Percentiles rank a stretch among this genome's conserved stretches.
phyloP scores from a whole-genome alignment of 2,329 filamentous ascomycete genomes.

The Trichophaea hybrida region DNA sequence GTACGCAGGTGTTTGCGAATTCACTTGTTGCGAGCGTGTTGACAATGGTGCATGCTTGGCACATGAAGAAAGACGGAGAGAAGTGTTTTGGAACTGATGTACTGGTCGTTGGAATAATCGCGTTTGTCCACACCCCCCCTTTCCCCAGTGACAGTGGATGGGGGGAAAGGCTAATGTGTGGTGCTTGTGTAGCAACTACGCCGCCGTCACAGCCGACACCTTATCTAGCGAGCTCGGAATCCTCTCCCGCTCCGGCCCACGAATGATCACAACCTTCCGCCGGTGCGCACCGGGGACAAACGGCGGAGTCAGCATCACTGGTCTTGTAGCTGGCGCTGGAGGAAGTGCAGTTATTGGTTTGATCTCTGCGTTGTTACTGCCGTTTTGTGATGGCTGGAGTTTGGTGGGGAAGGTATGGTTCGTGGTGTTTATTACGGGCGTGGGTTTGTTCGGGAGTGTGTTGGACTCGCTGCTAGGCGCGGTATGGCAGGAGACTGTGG shows the following conservation, averaged over 20 bases:
- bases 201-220: conserved; percentile 80
- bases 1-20: conserved; percentile 57
- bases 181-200: conserved; percentile 46
- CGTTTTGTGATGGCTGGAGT: conserved; percentile 42
- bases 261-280: conserved; percentile 69
- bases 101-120: conserved; percentile 44
- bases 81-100: conserved; percentile 11
- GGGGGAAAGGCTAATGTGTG: background rate
- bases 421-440: conserved; percentile 43
- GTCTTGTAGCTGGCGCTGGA: conserved; percentile 56
- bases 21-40: conserved; percentile 44
- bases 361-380: conserved; percentile 50
- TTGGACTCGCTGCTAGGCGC: conserved; percentile 81
- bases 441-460: conserved; percentile 66
- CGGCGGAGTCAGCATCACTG: conserved; percentile 68
- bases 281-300: conserved; percentile 84
- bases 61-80: background rate
- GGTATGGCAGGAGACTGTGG: conserved; percentile 69
- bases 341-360: conserved; percentile 60
- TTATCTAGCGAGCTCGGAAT: conserved; percentile 94
- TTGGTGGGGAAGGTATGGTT: conserved; percentile 34
- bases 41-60: background rate
- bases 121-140: no score
- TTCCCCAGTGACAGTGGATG: background rate
- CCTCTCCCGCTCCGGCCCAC: conserved; percentile 57